Evolutionary conservation across 257 asterid species (phyloP).

Genomic region (Linaria vulgaris): DNA sequence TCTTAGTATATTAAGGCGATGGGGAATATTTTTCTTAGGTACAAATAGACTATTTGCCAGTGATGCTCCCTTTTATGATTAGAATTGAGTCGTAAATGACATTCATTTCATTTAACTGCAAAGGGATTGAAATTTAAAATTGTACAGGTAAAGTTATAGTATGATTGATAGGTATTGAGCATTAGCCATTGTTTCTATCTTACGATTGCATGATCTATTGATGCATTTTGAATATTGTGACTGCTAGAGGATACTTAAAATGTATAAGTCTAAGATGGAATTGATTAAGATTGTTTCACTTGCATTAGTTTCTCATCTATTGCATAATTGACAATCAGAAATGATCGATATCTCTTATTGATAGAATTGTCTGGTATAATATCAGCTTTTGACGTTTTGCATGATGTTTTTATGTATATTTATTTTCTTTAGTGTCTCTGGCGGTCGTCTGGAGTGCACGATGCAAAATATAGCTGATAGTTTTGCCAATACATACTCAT

Average conservation of each 20-base stretch:
- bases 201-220: slow-evolving; percentile 5
- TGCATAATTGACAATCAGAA: no score
- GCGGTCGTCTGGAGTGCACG: slow-evolving; percentile 98
- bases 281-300: slow-evolving; percentile 7
- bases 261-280: background rate
- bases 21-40: no score
- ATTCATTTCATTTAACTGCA: no score
- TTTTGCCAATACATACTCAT: slow-evolving; percentile 59
- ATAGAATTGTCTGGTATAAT: slow-evolving; percentile 13
- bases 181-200: no score
- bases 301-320: background rate
- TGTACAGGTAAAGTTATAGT: no score
- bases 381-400: slow-evolving; percentile 15
- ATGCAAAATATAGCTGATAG: slow-evolving; percentile 98
- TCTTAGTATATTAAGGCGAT: background rate
- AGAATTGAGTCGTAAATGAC: no score
- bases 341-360: background rate
- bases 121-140: no score
- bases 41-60: no score
- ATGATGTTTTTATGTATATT: slow-evolving; percentile 21
- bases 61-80: no score
- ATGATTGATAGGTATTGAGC: no score
- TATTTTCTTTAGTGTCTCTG: slow-evolving; percentile 60
- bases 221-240: slow-evolving; percentile 21
- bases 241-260: slow-evolving; percentile 13